These are phyloP conservation scores for Danielozyma ontarioensis DNA, from an alignment of 805 yeast genomes.

Conservation along the genomic window DNA sequence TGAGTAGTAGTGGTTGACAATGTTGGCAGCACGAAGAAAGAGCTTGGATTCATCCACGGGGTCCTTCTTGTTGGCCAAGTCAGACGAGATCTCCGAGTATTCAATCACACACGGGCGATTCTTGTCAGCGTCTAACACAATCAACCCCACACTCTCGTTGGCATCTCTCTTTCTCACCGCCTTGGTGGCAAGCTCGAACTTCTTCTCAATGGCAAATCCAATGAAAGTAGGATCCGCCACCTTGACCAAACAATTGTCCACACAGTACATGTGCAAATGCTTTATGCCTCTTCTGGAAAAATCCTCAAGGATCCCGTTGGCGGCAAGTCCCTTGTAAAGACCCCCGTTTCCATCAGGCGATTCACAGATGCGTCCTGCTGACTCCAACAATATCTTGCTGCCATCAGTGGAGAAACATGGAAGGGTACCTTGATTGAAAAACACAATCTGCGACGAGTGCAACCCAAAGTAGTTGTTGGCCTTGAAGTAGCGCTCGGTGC, in stretches of 20 bases:
- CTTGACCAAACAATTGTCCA: conserved; percentile 86
- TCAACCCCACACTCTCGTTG: conserved; percentile 84
- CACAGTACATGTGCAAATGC: conserved; percentile 96
- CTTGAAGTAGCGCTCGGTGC: conserved; percentile 69
- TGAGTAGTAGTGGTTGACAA: conserved; percentile 93
- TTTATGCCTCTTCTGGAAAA: conserved; percentile 63
- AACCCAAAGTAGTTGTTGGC: conserved; percentile 70
- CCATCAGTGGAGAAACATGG: conserved; percentile 84
- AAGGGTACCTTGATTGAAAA: conserved; percentile 92
- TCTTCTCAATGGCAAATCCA: conserved; percentile 72
- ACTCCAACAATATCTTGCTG: conserved; percentile 57
- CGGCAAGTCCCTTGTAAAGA: conserved; percentile 73
- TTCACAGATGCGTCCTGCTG: conserved; percentile 54
- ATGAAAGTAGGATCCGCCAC: conserved; percentile 89
- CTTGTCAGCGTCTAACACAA: conserved; percentile 58
- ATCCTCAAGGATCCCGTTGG: conserved; percentile 63
- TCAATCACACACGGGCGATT: conserved; percentile 86
- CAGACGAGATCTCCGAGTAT: conserved; percentile 81
- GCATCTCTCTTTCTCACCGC: conserved; percentile 92
- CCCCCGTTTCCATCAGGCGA: conserved; percentile 99
- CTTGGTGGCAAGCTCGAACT: conserved; percentile 80
- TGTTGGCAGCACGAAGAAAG: conserved; percentile 87
- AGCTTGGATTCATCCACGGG: conserved; percentile 48
- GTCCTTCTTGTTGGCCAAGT: conserved; percentile 64
- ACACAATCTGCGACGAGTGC: conserved; percentile 49